These are phyloP conservation scores for Pseudohyphozyma bogoriensis DNA, from an alignment of 768 basidiomycete genomes.

Conservation along the genomic window DNA sequence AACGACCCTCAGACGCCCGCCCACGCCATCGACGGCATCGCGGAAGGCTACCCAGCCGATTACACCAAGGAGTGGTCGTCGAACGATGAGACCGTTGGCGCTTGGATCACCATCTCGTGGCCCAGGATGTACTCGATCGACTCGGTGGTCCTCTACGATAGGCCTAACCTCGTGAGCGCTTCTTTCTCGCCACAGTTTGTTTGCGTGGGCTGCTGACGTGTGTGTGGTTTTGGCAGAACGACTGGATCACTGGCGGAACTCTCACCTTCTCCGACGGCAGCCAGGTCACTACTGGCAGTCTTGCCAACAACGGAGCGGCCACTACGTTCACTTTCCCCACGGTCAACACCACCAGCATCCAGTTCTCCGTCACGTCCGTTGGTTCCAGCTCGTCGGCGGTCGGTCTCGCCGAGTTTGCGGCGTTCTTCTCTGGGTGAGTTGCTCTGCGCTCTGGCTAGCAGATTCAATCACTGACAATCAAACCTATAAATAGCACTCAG, in stretches of 20 bases:
- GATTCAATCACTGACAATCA: not conserved
- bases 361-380: slow-evolving; percentile 13
- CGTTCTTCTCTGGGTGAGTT: not conserved
- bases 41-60: slow-evolving; percentile 16
- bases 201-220: too few relatives aligned
- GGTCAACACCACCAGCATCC: slow-evolving; percentile 17
- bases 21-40: slow-evolving; percentile 20
- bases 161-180: not conserved
- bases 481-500: not conserved
- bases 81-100: slow-evolving; percentile 7
- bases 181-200: not conserved
- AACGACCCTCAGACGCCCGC: not conserved
- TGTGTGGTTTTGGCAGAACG: slow-evolving; percentile 25
- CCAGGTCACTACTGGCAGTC: not conserved
- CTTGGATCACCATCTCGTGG: slow-evolving; percentile 13
- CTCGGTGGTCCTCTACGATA: slow-evolving; percentile 13
- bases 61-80: slow-evolving; percentile 21
- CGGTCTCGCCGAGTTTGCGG: slow-evolving; percentile 18
- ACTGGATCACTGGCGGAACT: slow-evolving; percentile 12
- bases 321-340: slow-evolving; percentile 17
- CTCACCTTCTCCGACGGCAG: slow-evolving; percentile 18
- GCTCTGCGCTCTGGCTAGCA: not conserved
- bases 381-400: not conserved
- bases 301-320: slow-evolving; percentile 22
- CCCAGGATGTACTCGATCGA: slow-evolving; percentile 9